Evolutionary conservation across 2,329 filamentous ascomycete genomes (phyloP), one percentile per base, ranked within the genome.

Genomic region (Apiospora pterosperma): DNA sequence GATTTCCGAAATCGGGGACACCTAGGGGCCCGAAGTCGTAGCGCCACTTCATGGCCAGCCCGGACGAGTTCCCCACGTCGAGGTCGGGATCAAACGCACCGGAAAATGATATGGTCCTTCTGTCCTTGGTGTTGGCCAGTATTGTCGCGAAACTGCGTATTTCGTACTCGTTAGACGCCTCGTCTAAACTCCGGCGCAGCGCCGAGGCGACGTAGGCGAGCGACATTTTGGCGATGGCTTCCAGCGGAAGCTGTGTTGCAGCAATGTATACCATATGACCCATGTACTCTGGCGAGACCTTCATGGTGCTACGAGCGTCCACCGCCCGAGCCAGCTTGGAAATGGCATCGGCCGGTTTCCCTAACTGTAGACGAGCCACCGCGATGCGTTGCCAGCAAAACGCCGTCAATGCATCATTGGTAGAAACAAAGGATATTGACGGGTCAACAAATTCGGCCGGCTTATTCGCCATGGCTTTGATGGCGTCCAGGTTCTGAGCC

Each of bases 361-460:
- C n/a, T 2, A 14, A 8, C 41, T 36, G 11, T 2, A 21, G 42
- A 12, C 61, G 61, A 19, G 48, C 38, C 23, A 16, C 6, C 4
- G 44, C 39, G 36, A 65, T 38, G 23, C 42, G 59, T 28, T 63
- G 23, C 64, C 64, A 65, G 62, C 64, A 65, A 44, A 65, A 65
- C 2, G 64, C 64, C 25, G 39, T 55, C 6, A 65, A 5, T 7
- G 64, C 64, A 39, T 65, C 64, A 36, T 65, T 52, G 0, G 64
- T 66, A 4, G 64, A 63, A 16, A 66, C 55, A 48, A 48, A 66
- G 8, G 59, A 62, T 14, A 64, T 59, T 8, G 31, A 25, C 7
- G 42, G 55, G 36, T 65, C 64, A 21, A 55, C 38, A 41, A 41
- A 41, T 41, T 41, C 38, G 11, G 38, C 10, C 19, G 38, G 11